Evolutionary conservation across 2,329 filamentous ascomycete genomes (phyloP), one percentile per base, ranked within the genome.

Genomic region (Aspergillus sp.): DNA sequence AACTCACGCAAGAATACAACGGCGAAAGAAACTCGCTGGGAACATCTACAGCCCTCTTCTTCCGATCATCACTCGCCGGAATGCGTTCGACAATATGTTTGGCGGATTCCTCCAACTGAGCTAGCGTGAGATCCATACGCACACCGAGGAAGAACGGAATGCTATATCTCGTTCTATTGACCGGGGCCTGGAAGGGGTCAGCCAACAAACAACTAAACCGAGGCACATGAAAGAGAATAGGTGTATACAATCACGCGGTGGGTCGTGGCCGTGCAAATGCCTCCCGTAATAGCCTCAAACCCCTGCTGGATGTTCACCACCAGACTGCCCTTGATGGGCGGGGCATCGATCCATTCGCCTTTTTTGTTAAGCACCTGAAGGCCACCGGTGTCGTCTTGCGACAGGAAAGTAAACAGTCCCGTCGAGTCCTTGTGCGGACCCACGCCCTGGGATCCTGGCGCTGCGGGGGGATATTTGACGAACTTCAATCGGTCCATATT

Each of bases 131-230:
- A 77, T 73, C 71, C 57, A 75, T 58, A 11, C 80, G 80, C 36
- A 85, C 82, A 4, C 80, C 82, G 39, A 84, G 81, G 71, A 85
- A 85, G 69, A 84, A 85, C 0, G 84, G 82, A 16, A 85, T 80
- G 45, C 81, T 84, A 61, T 75, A 76, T 54, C 74, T 61, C 0
- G 69, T 75, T 31, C 58, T 64, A 1, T 60, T 63, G 0, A 69
- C 75, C 0, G 73, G 73, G 0, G 73, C 71, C 73, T 74, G 12
- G 0, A 75, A 76, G 36, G 77, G 67, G 7, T 52, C 20, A 50
- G 20, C n/a, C 2, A 47, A 24, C 11, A 56, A 4, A 7, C 31
- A 2, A 1, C 11, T 31, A 42, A 24, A 7, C n/a, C n/a, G 14
- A 36, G 18, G 10, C 22, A 6, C 1, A 4, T 29, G 20, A 4